Evolutionary conservation across 2,329 filamentous ascomycete genomes (phyloP).

Genomic region (Harringtonia lauricola): DNA sequence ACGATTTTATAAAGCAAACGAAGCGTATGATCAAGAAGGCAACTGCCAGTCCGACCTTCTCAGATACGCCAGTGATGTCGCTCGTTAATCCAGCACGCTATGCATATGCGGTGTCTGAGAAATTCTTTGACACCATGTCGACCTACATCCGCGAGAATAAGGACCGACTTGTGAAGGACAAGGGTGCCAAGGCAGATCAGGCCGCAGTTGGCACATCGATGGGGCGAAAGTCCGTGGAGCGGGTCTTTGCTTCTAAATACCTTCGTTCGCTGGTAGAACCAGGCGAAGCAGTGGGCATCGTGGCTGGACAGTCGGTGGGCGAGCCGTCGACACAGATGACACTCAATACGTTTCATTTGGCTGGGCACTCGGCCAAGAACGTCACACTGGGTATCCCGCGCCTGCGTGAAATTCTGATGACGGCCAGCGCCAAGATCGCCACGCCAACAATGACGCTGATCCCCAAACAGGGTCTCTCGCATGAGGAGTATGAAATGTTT

Average conservation of each 20-base stretch:
- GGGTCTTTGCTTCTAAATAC: constrained; percentile 84
- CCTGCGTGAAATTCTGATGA: constrained; percentile 96
- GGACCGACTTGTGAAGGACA: constrained; percentile 39
- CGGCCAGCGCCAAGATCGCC: constrained; percentile 76
- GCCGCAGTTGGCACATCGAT: background rate
- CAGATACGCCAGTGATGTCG: constrained; percentile 65
- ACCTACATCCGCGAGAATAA: constrained; percentile 72
- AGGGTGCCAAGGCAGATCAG: constrained; percentile 16
- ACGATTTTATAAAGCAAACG: constrained; percentile 62
- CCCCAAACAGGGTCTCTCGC: constrained; percentile 59
- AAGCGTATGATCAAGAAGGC: constrained; percentile 71
- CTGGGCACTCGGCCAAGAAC: constrained; percentile 96
- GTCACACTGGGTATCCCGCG: constrained; percentile 97
- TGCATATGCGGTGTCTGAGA: constrained; percentile 81
- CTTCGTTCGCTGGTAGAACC: constrained; percentile 85
- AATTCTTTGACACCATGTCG: constrained; percentile 61
- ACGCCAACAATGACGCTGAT: constrained; percentile 85
- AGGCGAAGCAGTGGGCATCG: constrained; percentile 91
- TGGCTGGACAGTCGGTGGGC: constrained; percentile 91
- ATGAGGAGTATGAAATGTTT: constrained; percentile 63
- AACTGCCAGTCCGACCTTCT: constrained; percentile 41
- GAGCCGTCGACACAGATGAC: constrained; percentile 99
- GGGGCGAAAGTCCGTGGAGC: constrained; percentile 60
- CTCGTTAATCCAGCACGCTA: constrained; percentile 65
- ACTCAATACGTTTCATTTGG: constrained; percentile 98